Base-by-base conservation (phyloP, 805 yeast species). In the Nakazawaea populi region DNA sequence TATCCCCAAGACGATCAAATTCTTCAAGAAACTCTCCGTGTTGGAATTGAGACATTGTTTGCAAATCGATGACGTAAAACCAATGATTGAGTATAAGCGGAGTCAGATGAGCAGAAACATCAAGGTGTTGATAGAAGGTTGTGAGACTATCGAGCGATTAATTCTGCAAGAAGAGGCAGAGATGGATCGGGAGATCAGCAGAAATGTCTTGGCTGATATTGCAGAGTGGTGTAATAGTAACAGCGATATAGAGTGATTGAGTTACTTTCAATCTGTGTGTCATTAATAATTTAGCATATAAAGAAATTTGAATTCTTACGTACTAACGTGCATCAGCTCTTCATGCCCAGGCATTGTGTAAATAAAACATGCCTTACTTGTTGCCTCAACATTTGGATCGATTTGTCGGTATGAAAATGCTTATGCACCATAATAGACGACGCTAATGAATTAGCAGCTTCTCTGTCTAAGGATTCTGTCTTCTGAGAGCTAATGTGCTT, bases 11-110 rank as follows among this genome's bases (percentile, higher is more conserved):
- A 65, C 72, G 1, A 58, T 79, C 47, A 66, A 64, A 52, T 77
- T 76, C 56, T 76, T 86, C 51, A 78, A 79, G 10, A 73, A 74
- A 43, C 64, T 91, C 47, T 73, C 83, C 1, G 96, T 91, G 2
- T 71, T 91, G 42, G 97, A 91, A 64, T 74, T 91, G 12, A 74
- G 92, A 52, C 82, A 82, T 52, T 74, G 87, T 51, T 57, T 71
- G 1, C 74, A 74, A 9, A 65, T 90, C 41, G 77, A 81, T 2
- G 73, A 85, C 51, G 70, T 86, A 64, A 72, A 68, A 44, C 84
- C 91, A 1, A 65, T 90, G 2, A 83, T 87, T n/a, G 76, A 76
- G 55, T 89, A 82, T 72, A 85, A 83, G 61, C 65, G 79, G 48
- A 66, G 79, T 54, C 83, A 76, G 57, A 71, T 69, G 49, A 57